Evolutionary conservation across 1,284 basidiomycete genomes (phyloP), one percentile per base, ranked within the genome.

Genomic region (Cerrena zonata): DNA sequence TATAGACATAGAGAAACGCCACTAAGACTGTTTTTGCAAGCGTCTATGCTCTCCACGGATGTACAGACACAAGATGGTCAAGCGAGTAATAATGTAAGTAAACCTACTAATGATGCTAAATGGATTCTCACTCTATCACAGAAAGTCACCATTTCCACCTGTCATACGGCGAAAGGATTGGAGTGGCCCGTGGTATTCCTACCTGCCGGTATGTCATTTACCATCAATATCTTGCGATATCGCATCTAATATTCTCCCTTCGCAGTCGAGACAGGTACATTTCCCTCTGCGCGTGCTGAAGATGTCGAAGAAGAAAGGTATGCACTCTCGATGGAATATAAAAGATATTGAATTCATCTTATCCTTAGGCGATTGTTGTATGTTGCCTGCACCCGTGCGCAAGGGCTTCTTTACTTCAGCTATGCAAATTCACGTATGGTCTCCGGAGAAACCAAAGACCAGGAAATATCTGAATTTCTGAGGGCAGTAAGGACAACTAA

Each of bases 131-230:
- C 44, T 51, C 12, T 34, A 15, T 34, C 40, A 25, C 57, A 86
- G 82, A 91, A 85, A 76, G 92, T 96, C 3, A 91, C 87, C 0
- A 83, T 95, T 40, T 80, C 87, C 0, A 95, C 92, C 0, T 91
- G 90, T 46, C 93, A 96, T 69, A 81, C 90, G 10, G 91, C 92
- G 0, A 96, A 96, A 67, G 92, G 92, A 0, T 74, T 95, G 4
- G 92, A 96, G 66, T 96, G 91, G 91, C 91, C 91, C 0, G 87
- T 90, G 3, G 87, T 91, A 1, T 83, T 91, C 56, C 70, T 91
- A n/a, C 84, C 86, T 38, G 78, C 82, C 23, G 80, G 84, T 83
- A 61, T 50, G 67, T 52, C 21, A n/a, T 34, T 18, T 21, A 66
- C 51, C 19, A 13, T 39, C 18, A 18, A 10, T 2, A 21, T 26